A percentile compares a stretch with the other conserved stretches of the same genome.
phyloP scores from a whole-genome alignment of 1,284 basidiomycete species.

The Pholiota adiposa region DNA sequence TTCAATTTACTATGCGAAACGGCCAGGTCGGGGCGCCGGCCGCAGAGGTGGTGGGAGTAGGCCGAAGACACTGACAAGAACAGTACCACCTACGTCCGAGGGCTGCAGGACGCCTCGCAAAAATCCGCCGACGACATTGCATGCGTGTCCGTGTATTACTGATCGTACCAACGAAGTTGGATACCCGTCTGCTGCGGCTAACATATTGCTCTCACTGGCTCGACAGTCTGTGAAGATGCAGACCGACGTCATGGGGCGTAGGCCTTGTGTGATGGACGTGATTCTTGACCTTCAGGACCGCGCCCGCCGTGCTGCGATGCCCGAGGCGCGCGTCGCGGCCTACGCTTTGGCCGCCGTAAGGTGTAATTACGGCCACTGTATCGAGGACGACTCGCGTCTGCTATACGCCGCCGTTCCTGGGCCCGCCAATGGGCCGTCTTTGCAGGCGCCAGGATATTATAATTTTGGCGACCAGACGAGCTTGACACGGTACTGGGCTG shows the following conservation, averaged over 20 bases:
- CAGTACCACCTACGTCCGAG: constrained; percentile 7
- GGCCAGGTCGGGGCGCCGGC: constrained; percentile 6
- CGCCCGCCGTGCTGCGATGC: constrained; percentile 25
- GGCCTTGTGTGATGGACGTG: constrained; percentile 42
- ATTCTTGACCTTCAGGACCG: constrained; percentile 40
- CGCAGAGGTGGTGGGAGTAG: constrained; percentile 14
- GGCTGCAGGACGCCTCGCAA: constrained; percentile 1
- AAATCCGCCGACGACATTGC: constrained; percentile 6
- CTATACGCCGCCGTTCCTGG: background rate
- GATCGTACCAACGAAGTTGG: background rate
- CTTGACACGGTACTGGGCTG: constrained; percentile 42
- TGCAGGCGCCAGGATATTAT: constrained; percentile 26
- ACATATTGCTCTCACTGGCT: constrained; percentile 29
- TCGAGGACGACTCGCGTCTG: background rate
- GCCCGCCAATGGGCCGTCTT: constrained; percentile 3
- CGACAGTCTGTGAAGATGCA: constrained; percentile 30
- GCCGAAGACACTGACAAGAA: constrained; percentile 3
- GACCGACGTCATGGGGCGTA: constrained; percentile 26
- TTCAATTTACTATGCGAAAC: constrained; percentile 6
- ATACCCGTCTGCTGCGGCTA: constrained; percentile 5
- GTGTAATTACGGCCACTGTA: constrained; percentile 10
- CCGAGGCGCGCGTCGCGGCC: constrained; percentile 24
- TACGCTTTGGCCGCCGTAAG: constrained; percentile 12
- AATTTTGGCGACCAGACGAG: constrained; percentile 31
- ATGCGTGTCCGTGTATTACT: constrained; percentile 11